These are phyloP conservation scores for Lipomyces yamanashiensis DNA, from an alignment of 805 yeast species.

Conservation along the genomic window DNA sequence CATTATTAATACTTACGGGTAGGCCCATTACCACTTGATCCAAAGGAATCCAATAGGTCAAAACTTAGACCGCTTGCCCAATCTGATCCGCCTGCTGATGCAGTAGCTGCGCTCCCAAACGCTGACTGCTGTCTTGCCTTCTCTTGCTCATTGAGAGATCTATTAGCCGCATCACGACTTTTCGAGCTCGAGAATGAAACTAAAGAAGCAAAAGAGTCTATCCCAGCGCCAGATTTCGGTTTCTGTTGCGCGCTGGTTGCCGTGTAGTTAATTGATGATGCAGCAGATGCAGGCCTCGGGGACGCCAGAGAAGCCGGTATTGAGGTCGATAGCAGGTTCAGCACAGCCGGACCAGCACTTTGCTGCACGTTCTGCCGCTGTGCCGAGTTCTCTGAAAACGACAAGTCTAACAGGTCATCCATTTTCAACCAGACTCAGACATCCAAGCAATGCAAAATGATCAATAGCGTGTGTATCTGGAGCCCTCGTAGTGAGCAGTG, in stretches of 20 bases:
- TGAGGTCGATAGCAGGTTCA: not conserved
- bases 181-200: constrained; percentile 31
- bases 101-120: not conserved
- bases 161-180: constrained; percentile 17
- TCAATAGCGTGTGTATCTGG: not conserved
- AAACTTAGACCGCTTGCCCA: constrained; percentile 34
- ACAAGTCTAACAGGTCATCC: constrained; percentile 34
- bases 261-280: constrained; percentile 7
- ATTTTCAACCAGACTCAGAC: constrained; percentile 1
- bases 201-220: constrained; percentile 37
- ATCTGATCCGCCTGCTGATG: constrained; percentile 1
- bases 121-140: constrained; percentile 10
- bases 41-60: constrained; percentile 18
- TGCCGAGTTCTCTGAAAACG: constrained; percentile 18
- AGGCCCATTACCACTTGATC: not conserved
- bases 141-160: constrained; percentile 22
- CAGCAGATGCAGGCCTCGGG: constrained; percentile 16
- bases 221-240: not conserved
- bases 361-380: not conserved
- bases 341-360: not conserved
- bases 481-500: not conserved
- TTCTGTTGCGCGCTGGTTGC: constrained; percentile 5
- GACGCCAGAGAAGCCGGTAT: not conserved
- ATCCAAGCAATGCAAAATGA: not conserved
- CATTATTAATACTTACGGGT: not conserved